These are phyloP conservation scores for Cladosporium velox DNA, from an alignment of 2,329 filamentous ascomycete genomes.

Conservation along the genomic window DNA sequence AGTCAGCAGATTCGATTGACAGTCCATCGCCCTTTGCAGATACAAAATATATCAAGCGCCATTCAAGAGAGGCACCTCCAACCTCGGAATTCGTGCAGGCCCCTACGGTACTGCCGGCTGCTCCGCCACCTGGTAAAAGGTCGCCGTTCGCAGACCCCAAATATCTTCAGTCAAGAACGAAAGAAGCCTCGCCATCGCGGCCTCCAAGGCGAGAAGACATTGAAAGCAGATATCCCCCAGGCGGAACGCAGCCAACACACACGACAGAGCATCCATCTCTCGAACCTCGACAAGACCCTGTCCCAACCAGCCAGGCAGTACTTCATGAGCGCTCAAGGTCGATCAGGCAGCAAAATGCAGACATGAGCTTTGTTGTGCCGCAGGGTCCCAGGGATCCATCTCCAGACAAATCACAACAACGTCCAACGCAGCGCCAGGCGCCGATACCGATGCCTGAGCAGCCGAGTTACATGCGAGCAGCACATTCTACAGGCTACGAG, in stretches of 20 bases:
- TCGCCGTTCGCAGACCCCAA: constrained; percentile 16
- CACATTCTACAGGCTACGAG: constrained; percentile 18
- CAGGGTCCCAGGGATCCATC: constrained; percentile 19
- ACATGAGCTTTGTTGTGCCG: constrained; percentile 14
- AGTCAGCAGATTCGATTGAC: constrained; percentile 16
- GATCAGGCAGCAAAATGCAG: neutral
- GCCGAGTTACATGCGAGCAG: constrained; percentile 24
- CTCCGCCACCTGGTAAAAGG: constrained; percentile 1
- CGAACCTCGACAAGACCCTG: neutral
- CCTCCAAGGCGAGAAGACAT: neutral
- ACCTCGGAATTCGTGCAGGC: constrained; percentile 17
- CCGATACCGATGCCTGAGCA: constrained; percentile 7
- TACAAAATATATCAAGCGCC: constrained; percentile 32
- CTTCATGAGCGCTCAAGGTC: neutral
- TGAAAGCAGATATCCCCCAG: neutral
- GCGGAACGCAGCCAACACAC: neutral
- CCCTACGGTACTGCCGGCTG: constrained; percentile 2
- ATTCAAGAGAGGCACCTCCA: constrained; percentile 27
- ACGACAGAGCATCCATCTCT: neutral
- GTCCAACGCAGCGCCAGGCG: constrained; percentile 11
- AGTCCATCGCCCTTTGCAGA: constrained; percentile 31
- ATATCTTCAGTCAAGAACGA: constrained; percentile 5
- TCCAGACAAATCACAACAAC: constrained; percentile 15
- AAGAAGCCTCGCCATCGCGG: neutral
- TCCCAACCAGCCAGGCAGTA: neutral